Conservation (phyloP, 257 asterid species). For the Solanum medicagineum region DNA sequence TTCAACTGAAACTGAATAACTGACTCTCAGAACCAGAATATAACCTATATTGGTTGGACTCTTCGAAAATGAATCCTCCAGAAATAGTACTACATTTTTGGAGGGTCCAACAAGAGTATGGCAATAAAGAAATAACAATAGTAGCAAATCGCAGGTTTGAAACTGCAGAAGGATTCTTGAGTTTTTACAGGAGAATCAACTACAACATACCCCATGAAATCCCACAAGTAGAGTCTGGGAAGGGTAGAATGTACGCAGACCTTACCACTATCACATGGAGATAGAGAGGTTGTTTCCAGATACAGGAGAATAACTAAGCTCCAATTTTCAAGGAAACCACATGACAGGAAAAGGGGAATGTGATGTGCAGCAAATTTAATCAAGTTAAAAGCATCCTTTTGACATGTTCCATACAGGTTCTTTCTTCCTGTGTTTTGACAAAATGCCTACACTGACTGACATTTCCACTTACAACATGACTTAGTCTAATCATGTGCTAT, state of each 20-base stretch:
- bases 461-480: not conserved
- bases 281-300: too few species aligned
- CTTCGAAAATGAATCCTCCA: not conserved
- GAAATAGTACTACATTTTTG: not conserved
- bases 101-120: not conserved
- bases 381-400: not conserved
- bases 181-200: not conserved
- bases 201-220: too few species aligned
- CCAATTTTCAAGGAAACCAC: not conserved
- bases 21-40: not conserved
- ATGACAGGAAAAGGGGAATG: not conserved
- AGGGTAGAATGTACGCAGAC: too few species aligned
- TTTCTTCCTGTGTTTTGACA: not conserved
- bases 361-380: not conserved
- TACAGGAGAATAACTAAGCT: not conserved
- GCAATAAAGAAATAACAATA: not conserved
- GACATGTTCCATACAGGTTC: not conserved
- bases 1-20: not conserved
- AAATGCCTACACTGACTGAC: not conserved
- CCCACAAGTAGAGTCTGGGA: too few species aligned
- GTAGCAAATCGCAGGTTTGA: not conserved
- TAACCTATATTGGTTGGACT: not conserved
- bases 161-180: not conserved
- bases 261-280: too few species aligned
- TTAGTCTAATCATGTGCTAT: not conserved